Conservation (phyloP, 2,329 filamentous ascomycete species). For the Pseudogymnoascus sp. region DNA sequence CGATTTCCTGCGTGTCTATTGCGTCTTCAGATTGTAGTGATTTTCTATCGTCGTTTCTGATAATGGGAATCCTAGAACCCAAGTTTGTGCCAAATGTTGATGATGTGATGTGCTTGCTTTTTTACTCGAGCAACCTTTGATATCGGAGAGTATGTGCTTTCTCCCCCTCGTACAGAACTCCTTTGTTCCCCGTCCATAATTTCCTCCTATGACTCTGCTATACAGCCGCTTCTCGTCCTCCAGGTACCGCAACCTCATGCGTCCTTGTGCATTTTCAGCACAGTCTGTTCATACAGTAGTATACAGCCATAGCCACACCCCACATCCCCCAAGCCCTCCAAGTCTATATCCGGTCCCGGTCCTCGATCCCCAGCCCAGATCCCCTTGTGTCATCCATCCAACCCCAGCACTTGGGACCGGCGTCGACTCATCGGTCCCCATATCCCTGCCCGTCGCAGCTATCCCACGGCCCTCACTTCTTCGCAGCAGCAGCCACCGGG, state of each 20-base stretch:
- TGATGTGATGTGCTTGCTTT: not conserved
- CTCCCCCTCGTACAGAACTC: not conserved
- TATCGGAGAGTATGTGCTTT: not conserved
- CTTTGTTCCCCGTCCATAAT: not conserved
- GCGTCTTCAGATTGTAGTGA: slow-evolving; percentile 5
- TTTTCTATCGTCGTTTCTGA: not conserved
- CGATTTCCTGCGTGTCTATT: slow-evolving; percentile 8
- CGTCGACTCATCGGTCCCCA: not conserved
- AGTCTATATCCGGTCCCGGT: not conserved
- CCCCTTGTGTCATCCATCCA: not conserved
- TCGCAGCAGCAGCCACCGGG: not conserved
- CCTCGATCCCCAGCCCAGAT: not conserved
- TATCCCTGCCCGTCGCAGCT: not conserved
- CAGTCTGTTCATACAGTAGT: not conserved
- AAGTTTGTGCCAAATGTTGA: not conserved
- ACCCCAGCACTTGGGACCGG: slow-evolving; percentile 1
- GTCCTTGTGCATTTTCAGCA: not conserved
- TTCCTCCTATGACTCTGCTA: not conserved
- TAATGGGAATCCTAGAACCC: slow-evolving; percentile 6
- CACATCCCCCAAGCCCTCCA: not conserved
- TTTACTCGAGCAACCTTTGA: not conserved
- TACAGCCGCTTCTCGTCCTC: not conserved
- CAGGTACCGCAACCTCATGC: not conserved
- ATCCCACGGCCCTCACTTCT: not conserved
- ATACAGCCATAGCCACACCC: not conserved